Percentiles rank a stretch among this genome's conserved stretches.
Evolutionary conservation across 2,329 filamentous ascomycete genomes (phyloP).

Genomic region (Byssoonygena ceratinophila): DNA sequence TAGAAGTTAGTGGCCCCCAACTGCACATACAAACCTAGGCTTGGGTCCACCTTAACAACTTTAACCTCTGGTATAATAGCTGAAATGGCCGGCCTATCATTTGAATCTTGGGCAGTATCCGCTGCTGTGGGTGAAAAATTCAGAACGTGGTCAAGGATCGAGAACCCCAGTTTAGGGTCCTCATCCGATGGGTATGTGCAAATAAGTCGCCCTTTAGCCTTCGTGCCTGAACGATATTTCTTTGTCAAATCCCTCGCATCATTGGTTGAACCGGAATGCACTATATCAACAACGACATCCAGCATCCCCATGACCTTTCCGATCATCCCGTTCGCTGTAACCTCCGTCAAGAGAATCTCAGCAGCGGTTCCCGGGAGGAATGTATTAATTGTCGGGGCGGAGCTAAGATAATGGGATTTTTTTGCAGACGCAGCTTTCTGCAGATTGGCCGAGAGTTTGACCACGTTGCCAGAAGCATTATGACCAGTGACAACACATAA

Average conservation of each 20-base stretch:
- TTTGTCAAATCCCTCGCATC: conserved; percentile 59
- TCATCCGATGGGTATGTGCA: conserved; percentile 75
- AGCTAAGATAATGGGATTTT: conserved; percentile 54
- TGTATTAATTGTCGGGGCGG: conserved; percentile 76
- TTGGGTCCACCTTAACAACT: conserved; percentile 66
- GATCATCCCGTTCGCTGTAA: conserved; percentile 60
- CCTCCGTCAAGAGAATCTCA: conserved; percentile 70
- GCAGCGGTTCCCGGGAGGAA: conserved; percentile 88
- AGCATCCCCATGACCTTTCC: conserved; percentile 89
- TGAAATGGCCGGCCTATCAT: conserved; percentile 46
- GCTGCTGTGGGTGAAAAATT: conserved; percentile 42
- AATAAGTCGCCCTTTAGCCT: conserved; percentile 74
- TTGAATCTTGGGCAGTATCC: conserved; percentile 28
- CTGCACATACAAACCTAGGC: conserved; percentile 71
- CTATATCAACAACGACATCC: conserved; percentile 78
- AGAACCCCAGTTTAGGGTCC: conserved; percentile 74
- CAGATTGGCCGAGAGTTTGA: conserved; percentile 70
- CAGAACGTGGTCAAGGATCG: conserved; percentile 72
- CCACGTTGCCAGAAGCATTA: conserved; percentile 66
- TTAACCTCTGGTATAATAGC: conserved; percentile 66
- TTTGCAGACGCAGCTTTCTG: conserved; percentile 58
- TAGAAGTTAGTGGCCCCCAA: conserved; percentile 52
- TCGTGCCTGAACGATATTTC: conserved; percentile 72
- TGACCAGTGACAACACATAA: conserved; percentile 70
- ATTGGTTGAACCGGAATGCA: conserved; percentile 72